These are phyloP conservation scores for Acarospora socialis DNA, from an alignment of 2,329 filamentous ascomycete genomes.

Conservation along the genomic window DNA sequence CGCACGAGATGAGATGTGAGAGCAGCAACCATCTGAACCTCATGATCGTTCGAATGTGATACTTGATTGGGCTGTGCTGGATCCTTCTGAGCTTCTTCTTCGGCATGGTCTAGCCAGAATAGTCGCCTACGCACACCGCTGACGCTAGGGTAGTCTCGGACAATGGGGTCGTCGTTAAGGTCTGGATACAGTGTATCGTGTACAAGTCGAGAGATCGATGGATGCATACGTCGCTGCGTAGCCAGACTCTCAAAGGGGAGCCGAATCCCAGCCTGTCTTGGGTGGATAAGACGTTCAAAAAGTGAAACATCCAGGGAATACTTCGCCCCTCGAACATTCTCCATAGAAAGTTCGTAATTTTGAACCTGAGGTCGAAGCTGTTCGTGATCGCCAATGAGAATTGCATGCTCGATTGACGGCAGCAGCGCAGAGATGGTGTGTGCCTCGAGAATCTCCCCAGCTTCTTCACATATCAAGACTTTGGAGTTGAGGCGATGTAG, in stretches of 20 bases:
- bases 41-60: conserved; percentile 37
- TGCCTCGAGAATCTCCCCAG: conserved; percentile 29
- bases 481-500: conserved; percentile 30
- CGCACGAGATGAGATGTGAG: conserved; percentile 51
- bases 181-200: conserved; percentile 42
- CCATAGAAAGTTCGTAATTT: conserved; percentile 23
- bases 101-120: conserved; percentile 38
- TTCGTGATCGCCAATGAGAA: conserved; percentile 31
- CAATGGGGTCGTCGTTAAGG: conserved; percentile 36
- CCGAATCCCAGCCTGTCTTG: conserved; percentile 10
- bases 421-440: conserved; percentile 28
- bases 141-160: conserved; percentile 27
- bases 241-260: conserved; percentile 34
- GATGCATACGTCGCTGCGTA: conserved; percentile 52
- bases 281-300: conserved; percentile 37
- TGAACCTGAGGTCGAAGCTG: conserved; percentile 29
- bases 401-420: conserved; percentile 28
- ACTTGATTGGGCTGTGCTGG: conserved; percentile 18
- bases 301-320: conserved; percentile 36
- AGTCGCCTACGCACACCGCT: conserved; percentile 33
- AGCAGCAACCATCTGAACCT: conserved; percentile 48
- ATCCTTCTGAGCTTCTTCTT: conserved; percentile 24
- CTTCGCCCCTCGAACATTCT: conserved; percentile 21
- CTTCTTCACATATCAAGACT: conserved; percentile 30
- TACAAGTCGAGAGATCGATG: conserved; percentile 45